phyloP scores from a whole-genome alignment of 805 yeast genomes.

The Kockiozyma suomiensis region DNA sequence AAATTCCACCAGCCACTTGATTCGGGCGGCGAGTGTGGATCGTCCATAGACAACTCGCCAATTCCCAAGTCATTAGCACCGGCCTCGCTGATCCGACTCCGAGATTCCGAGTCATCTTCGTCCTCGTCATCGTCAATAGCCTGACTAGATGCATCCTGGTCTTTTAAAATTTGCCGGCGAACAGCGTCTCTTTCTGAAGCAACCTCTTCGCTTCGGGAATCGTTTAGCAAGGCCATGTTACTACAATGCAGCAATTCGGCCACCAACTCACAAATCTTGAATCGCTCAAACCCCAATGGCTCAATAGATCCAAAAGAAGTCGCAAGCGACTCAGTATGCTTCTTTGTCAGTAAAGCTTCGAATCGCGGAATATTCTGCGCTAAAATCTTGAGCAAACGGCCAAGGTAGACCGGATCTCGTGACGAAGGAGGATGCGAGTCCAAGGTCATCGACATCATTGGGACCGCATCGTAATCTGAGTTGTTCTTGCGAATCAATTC shows the following conservation, averaged over 20 bases:
- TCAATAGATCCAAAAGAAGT: slow-evolving; percentile 70
- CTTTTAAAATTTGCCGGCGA: slow-evolving; percentile 46
- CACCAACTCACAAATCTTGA: slow-evolving; percentile 85
- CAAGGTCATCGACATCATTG: slow-evolving; percentile 76
- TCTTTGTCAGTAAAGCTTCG: slow-evolving; percentile 56
- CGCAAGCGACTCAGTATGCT: slow-evolving; percentile 45
- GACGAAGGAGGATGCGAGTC: slow-evolving; percentile 92
- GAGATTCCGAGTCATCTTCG: not conserved
- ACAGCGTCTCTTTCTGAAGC: slow-evolving; percentile 69
- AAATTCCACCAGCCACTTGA: slow-evolving; percentile 32
- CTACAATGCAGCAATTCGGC: slow-evolving; percentile 96
- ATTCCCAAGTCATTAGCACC: slow-evolving; percentile 15
- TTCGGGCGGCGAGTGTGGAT: slow-evolving; percentile 20
- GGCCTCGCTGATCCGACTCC: slow-evolving; percentile 5
- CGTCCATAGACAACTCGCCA: slow-evolving; percentile 21
- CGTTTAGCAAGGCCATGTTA: slow-evolving; percentile 91
- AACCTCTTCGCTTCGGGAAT: slow-evolving; percentile 67
- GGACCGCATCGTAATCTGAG: slow-evolving; percentile 90
- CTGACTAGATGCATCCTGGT: slow-evolving; percentile 5
- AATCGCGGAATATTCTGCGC: slow-evolving; percentile 73
- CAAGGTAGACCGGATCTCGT: slow-evolving; percentile 90
- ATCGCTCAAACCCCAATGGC: slow-evolving; percentile 87
- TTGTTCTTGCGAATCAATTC: slow-evolving; percentile 94
- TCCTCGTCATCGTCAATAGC: slow-evolving; percentile 9
- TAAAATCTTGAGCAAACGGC: slow-evolving; percentile 77